These are phyloP conservation scores for Scheffersomyces segobiensis DNA, from an alignment of 1,139 yeast genomes.

Conservation along the genomic window DNA sequence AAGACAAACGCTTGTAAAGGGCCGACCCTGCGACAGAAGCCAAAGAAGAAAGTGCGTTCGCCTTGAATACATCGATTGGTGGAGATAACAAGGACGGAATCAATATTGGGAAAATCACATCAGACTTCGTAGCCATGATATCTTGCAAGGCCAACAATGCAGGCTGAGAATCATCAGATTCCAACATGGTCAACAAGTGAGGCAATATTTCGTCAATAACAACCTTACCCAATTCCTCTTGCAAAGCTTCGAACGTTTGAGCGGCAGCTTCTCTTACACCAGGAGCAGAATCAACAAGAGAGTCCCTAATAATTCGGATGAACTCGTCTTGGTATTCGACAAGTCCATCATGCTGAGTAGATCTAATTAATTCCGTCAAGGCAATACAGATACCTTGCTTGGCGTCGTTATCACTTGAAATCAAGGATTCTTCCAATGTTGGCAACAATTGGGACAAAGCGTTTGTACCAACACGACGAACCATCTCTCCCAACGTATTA, in stretches of 20 bases:
- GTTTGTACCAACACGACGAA: constrained; percentile 89
- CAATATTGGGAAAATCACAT: constrained; percentile 89
- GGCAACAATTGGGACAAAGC: constrained; percentile 86
- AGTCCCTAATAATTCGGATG: constrained; percentile 72
- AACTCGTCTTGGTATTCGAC: constrained; percentile 66
- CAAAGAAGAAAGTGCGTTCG: constrained; percentile 82
- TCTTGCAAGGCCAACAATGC: constrained; percentile 90
- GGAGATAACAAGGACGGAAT: constrained; percentile 81
- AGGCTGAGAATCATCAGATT: constrained; percentile 65
- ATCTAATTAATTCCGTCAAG: constrained; percentile 76
- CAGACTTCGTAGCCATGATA: constrained; percentile 88
- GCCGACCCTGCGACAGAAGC: constrained; percentile 92
- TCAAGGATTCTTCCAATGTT: constrained; percentile 69
- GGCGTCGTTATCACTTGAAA: constrained; percentile 69
- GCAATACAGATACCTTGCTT: constrained; percentile 98
- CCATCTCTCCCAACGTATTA: constrained; percentile 91
- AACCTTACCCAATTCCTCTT: constrained; percentile 75
- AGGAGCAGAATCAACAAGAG: constrained; percentile 73
- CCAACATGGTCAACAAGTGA: constrained; percentile 69
- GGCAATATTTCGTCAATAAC: constrained; percentile 92
- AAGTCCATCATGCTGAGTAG: constrained; percentile 66
- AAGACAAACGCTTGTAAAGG: constrained; percentile 67
- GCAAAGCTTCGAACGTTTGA: constrained; percentile 82
- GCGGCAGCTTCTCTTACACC: constrained; percentile 91
- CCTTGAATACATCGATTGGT: constrained; percentile 83